Conservation (phyloP, 441 rosid genomes). For the Rhodomyrtus psidioides region DNA sequence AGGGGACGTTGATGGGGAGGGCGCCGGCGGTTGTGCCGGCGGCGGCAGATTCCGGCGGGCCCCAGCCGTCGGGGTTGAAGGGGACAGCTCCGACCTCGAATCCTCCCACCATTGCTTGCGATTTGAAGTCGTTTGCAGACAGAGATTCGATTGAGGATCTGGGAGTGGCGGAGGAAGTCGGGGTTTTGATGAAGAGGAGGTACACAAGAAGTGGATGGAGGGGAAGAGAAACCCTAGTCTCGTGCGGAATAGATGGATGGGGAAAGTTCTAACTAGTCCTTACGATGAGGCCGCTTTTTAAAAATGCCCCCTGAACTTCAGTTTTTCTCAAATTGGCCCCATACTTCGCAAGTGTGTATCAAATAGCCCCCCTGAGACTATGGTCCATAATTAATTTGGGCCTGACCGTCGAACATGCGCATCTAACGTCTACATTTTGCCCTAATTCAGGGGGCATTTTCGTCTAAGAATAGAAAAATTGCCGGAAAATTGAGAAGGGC, state of each 20-base stretch:
- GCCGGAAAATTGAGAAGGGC: not conserved
- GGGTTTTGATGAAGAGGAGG: not conserved
- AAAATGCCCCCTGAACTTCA: not conserved
- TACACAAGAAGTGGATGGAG: not conserved
- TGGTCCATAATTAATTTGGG: not conserved
- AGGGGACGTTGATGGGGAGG: conserved; percentile 46
- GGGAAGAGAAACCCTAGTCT: not conserved
- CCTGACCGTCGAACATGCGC: not conserved
- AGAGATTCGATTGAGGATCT: not conserved
- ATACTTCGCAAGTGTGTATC: not conserved
- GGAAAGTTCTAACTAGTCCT: not conserved
- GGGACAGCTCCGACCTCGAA: conserved; percentile 58
- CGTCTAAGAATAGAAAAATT: not conserved
- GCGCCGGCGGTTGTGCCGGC: conserved; percentile 9
- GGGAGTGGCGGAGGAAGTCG: not conserved
- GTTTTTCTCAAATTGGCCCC: not conserved
- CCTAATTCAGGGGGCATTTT: not conserved
- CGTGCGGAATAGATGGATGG: not conserved
- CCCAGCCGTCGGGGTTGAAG: conserved; percentile 88
- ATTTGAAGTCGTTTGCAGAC: not conserved
- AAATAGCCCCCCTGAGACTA: not conserved
- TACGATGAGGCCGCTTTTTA: not conserved
- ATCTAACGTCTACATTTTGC: not conserved
- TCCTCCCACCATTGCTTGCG: conserved; percentile 26
- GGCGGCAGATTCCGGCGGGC: conserved; percentile 54